Percentiles rank a stretch among this genome's conserved stretches.
Conservation (phyloP, 108 stramenopile species). For the Tribonema minus region DNA sequence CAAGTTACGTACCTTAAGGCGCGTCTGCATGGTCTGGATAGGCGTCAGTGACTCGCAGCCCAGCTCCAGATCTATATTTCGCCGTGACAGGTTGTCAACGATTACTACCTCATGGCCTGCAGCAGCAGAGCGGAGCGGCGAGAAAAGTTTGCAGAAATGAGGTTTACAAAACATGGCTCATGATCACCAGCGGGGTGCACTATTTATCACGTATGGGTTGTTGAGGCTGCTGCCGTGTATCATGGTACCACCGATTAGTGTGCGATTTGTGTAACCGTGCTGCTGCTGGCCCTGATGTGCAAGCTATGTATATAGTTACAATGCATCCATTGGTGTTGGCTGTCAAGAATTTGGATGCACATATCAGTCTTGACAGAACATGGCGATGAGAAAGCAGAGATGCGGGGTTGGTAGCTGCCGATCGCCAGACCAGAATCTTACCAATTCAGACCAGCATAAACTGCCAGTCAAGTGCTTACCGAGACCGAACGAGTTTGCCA, state of each 20-base stretch:
- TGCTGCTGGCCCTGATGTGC: neutral
- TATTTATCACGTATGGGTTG: neutral
- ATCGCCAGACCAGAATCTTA: neutral
- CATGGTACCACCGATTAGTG: neutral
- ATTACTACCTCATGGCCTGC: slow-evolving; percentile 65
- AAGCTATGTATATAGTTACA: too few relatives aligned
- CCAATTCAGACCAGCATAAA: neutral
- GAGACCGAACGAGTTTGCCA: too few relatives aligned
- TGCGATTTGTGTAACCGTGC: neutral
- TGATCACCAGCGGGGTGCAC: too few relatives aligned
- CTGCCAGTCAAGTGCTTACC: neutral
- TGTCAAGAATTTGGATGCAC: too few relatives aligned
- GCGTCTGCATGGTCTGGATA: slow-evolving; percentile 68
- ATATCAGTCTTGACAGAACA: neutral
- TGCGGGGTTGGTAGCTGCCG: neutral
- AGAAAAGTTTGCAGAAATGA: neutral
- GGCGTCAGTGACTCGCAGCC: slow-evolving; percentile 93
- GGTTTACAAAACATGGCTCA: neutral
- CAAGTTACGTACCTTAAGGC: slow-evolving; percentile 8
- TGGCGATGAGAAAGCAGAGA: neutral
- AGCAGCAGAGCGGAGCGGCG: too few relatives aligned
- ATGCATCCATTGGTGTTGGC: too few relatives aligned
- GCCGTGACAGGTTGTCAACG: slow-evolving; percentile 84
- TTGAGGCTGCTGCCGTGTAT: neutral
- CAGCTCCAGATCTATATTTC: slow-evolving; percentile 82